Conservation (phyloP, 257 asterid species). For the Solanum sparsipilum region DNA sequence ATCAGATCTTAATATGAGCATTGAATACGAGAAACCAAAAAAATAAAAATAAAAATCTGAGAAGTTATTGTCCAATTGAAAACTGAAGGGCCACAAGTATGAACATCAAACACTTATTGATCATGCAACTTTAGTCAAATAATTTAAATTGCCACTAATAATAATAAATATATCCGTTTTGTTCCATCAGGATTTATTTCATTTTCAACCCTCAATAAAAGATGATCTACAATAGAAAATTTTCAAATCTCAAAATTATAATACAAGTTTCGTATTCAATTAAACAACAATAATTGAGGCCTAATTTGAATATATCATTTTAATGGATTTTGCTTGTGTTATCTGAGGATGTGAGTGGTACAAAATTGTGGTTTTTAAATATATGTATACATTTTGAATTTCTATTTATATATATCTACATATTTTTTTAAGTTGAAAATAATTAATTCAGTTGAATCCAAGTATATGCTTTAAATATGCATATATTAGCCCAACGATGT, state of each 20-base stretch:
- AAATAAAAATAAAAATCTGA: too few relatives aligned
- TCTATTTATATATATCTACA: too few relatives aligned
- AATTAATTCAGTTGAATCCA: too few relatives aligned
- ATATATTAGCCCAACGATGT: too few relatives aligned
- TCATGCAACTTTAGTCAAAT: neutral
- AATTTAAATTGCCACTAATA: neutral
- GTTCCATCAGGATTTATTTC: neutral
- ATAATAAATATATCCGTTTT: neutral
- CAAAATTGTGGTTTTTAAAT: too few relatives aligned
- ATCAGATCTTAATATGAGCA: neutral
- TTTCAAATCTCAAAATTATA: neutral
- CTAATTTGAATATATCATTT: neutral
- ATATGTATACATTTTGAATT: too few relatives aligned
- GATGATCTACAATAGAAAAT: neutral
- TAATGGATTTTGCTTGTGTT: neutral
- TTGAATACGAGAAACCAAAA: accelerated
- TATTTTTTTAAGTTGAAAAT: too few relatives aligned
- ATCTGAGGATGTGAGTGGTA: too few relatives aligned
- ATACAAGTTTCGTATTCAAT: neutral
- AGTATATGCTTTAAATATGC: too few relatives aligned
- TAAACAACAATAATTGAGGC: neutral
- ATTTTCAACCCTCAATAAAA: neutral
- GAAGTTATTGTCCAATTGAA: neutral
- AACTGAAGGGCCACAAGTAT: neutral
- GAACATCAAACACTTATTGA: neutral